These are phyloP conservation scores for Neofusicoccum ribis DNA, from an alignment of 2,329 filamentous ascomycete genomes.

Conservation along the genomic window DNA sequence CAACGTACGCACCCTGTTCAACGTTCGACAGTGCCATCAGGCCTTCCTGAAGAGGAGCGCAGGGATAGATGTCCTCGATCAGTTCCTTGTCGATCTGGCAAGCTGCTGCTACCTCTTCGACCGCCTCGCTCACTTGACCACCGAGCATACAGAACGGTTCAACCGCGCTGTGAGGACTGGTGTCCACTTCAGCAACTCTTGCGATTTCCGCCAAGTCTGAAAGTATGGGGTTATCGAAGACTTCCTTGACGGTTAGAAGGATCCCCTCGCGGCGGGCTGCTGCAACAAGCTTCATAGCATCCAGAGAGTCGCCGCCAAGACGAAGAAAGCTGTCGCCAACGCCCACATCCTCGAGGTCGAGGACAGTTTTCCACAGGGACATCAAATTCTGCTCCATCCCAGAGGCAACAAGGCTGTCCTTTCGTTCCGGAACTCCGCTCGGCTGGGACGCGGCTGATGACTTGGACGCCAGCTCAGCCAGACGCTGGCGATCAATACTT, in stretches of 20 bases:
- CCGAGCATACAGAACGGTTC: background rate
- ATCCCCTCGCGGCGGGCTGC: slow-evolving; percentile 52
- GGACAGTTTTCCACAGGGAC: slow-evolving; percentile 29
- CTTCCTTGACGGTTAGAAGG: slow-evolving; percentile 55
- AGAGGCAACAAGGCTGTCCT: slow-evolving; percentile 23
- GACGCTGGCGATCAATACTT: slow-evolving; percentile 15
- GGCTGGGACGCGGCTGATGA: slow-evolving; percentile 20
- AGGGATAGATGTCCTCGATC: slow-evolving; percentile 57
- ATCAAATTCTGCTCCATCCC: slow-evolving; percentile 29
- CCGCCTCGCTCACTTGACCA: background rate
- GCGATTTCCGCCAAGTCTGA: slow-evolving; percentile 47
- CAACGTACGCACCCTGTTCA: slow-evolving; percentile 54
- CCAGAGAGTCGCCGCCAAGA: slow-evolving; percentile 50
- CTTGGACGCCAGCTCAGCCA: background rate
- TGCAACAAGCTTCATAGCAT: slow-evolving; percentile 54
- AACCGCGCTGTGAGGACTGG: background rate
- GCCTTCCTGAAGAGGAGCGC: slow-evolving; percentile 56
- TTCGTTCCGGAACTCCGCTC: slow-evolving; percentile 25
- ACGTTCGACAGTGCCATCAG: slow-evolving; percentile 56
- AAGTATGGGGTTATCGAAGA: slow-evolving; percentile 52
- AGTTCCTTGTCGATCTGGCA: slow-evolving; percentile 13
- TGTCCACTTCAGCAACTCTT: slow-evolving; percentile 17
- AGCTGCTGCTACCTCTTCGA: background rate
- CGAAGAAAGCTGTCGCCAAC: slow-evolving; percentile 45
- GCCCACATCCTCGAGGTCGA: slow-evolving; percentile 36